These are phyloP conservation scores for Lachnellula cervina DNA, from an alignment of 2,329 filamentous ascomycete species.

Conservation along the genomic window DNA sequence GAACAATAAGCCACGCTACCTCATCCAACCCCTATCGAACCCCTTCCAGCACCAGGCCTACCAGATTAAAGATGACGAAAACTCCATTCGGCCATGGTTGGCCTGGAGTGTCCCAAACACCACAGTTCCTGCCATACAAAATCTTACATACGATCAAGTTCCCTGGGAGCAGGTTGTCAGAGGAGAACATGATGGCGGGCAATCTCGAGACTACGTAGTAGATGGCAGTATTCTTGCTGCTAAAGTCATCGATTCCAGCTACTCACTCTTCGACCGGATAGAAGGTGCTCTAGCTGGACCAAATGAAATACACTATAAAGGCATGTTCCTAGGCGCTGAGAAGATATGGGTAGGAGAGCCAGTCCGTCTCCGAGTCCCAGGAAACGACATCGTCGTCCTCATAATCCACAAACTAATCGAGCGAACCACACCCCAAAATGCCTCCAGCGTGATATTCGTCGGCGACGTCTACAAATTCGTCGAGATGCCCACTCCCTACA, in stretches of 20 bases:
- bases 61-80: conserved; percentile 40
- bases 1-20: conserved; percentile 35
- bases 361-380: conserved; percentile 43
- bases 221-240: conserved; percentile 55
- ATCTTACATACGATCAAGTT: conserved; percentile 42
- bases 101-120: conserved; percentile 52
- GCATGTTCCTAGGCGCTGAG: conserved; percentile 52
- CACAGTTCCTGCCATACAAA: conserved; percentile 40
- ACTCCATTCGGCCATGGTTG: conserved; percentile 49
- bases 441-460: conserved; percentile 36
- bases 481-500: conserved; percentile 33
- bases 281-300: conserved; percentile 34
- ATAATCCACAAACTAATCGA: conserved; percentile 35
- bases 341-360: conserved; percentile 57
- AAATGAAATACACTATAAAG: conserved; percentile 44
- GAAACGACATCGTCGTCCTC: conserved; percentile 43
- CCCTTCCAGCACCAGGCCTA: conserved; percentile 36
- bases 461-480: conserved; percentile 50
- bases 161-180: conserved; percentile 44
- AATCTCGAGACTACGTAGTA: conserved; percentile 44
- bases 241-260: conserved; percentile 49
- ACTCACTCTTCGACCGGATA: conserved; percentile 47
- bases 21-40: conserved; percentile 45
- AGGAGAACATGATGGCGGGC: conserved; percentile 38
- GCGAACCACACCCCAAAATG: conserved; percentile 17